Base-by-base conservation (phyloP, 805 yeast species). In the Grigorovia transvaalensis region DNA sequence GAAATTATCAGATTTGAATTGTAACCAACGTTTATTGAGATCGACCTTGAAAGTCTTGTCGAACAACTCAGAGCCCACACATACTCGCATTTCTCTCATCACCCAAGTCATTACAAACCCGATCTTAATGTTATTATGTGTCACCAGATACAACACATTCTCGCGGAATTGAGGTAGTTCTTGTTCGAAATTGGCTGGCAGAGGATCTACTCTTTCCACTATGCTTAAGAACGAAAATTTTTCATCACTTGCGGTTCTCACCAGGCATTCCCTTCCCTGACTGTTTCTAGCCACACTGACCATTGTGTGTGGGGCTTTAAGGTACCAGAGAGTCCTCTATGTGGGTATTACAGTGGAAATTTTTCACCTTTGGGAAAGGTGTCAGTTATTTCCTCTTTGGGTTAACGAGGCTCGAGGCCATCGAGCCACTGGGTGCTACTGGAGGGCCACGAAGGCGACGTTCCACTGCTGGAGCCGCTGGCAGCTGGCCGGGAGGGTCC, bases 21-120 rank as follows among this genome's bases (percentile, higher is more conserved):
- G 47, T 51, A 58, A 44, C 63, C 66, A 71, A 69, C 69, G 49
- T 41, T 49, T 17, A 13, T 23, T 1, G 64, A 74, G 23, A 67
- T 56, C 44, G 46, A 60, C 7, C 52, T 64, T 54, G 73, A 72
- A 67, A 12, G 59, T 52, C 6, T 53, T 40, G 17, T 55, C 48
- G 27, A 63, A 51, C 3, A 57, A 17, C 1, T 45, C 46, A 2
- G 20, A 11, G 6, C 58, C 55, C 2, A 56, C 51, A 5, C 52
- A 38, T 18, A 19, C 66, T 63, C 20, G 50, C 61, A 63, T 69
- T 65, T 65, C 65, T 2, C 57, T 48, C 0, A 70, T 70, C 0
- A 74, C 72, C 33, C 64, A 51, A 2, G 66, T 64, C 11, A 71
- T 55, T 19, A 76, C 60, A 54, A 67, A 74, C 0, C 80, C 81